Conservation (phyloP, 1,284 basidiomycete genomes). For the Paramarasmius palmivorus region DNA sequence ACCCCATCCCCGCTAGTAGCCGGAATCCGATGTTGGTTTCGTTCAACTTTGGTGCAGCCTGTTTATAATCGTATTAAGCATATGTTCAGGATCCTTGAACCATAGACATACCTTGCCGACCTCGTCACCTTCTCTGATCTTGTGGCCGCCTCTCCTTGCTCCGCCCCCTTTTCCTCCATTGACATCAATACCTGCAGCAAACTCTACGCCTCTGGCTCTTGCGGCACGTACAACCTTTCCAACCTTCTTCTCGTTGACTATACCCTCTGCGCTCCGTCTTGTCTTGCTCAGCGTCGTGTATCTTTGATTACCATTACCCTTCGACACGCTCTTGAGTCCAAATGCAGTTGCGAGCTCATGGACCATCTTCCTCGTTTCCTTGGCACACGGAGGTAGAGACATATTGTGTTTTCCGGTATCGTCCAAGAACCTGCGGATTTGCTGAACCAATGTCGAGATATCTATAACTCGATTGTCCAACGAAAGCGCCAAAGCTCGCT, state of each 20-base stretch:
- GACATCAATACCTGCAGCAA: slow-evolving; percentile 27
- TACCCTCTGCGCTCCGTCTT: slow-evolving; percentile 46
- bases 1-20: slow-evolving; percentile 79
- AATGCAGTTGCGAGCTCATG: slow-evolving; percentile 82
- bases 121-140: slow-evolving; percentile 70
- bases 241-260: slow-evolving; percentile 61
- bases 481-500: no score
- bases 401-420: slow-evolving; percentile 56
- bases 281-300: slow-evolving; percentile 75
- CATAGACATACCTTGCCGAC: slow-evolving; percentile 62
- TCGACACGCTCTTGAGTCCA: slow-evolving; percentile 73
- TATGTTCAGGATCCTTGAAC: neutral
- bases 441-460: slow-evolving; percentile 57
- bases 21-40: slow-evolving; percentile 73
- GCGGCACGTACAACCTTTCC: slow-evolving; percentile 48
- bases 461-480: slow-evolving; percentile 48
- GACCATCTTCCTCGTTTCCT: slow-evolving; percentile 65
- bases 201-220: slow-evolving; percentile 29
- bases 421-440: slow-evolving; percentile 70
- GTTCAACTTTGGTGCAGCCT: slow-evolving; percentile 74
- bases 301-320: slow-evolving; percentile 63
- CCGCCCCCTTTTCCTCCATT: slow-evolving; percentile 24
- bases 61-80: slow-evolving; percentile 1
- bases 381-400: slow-evolving; percentile 76
- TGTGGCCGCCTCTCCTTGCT: slow-evolving; percentile 29